phyloP scores from a whole-genome alignment of 371 early-diverging fungal genomes.

The Nematocida parisii region DNA sequence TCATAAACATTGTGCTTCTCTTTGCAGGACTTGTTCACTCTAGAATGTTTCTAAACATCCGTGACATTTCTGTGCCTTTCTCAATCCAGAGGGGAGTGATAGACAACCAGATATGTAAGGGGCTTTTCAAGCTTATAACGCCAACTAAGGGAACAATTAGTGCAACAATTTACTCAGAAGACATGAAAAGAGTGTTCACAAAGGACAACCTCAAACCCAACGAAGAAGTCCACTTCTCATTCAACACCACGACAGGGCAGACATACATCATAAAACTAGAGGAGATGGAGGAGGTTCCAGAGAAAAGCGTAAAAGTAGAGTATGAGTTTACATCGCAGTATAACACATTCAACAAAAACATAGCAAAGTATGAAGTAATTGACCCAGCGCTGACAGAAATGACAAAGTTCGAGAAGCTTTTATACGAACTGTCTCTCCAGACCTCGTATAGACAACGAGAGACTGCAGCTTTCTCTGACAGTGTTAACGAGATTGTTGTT shows the following conservation, averaged over 20 bases:
- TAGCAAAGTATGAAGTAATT: constrained; percentile 64
- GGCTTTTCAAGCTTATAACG: constrained; percentile 53
- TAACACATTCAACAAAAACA: constrained; percentile 70
- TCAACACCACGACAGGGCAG: constrained; percentile 62
- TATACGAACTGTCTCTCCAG: constrained; percentile 60
- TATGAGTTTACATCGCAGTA: constrained; percentile 58
- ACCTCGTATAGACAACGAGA: constrained; percentile 54
- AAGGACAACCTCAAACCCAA: constrained; percentile 36
- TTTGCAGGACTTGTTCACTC: not conserved
- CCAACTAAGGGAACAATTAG: constrained; percentile 36
- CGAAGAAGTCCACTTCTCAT: constrained; percentile 63
- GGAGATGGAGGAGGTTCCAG: constrained; percentile 32
- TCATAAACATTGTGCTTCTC: constrained; percentile 15
- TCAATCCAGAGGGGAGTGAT: constrained; percentile 56
- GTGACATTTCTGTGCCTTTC: constrained; percentile 13
- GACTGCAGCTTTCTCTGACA: constrained; percentile 51
- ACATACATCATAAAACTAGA: constrained; percentile 54
- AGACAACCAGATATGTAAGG: constrained; percentile 64
- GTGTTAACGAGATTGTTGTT: constrained; percentile 63
- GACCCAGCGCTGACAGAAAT: constrained; percentile 67
- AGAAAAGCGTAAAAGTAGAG: constrained; percentile 51
- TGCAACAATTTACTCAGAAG: constrained; percentile 55
- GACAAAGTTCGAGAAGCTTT: constrained; percentile 64
- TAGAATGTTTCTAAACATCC: constrained; percentile 35
- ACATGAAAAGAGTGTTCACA: constrained; percentile 55